Evolutionary conservation across 2,329 filamentous ascomycete species (phyloP).

Genomic region (Aspergillus clavatus): DNA sequence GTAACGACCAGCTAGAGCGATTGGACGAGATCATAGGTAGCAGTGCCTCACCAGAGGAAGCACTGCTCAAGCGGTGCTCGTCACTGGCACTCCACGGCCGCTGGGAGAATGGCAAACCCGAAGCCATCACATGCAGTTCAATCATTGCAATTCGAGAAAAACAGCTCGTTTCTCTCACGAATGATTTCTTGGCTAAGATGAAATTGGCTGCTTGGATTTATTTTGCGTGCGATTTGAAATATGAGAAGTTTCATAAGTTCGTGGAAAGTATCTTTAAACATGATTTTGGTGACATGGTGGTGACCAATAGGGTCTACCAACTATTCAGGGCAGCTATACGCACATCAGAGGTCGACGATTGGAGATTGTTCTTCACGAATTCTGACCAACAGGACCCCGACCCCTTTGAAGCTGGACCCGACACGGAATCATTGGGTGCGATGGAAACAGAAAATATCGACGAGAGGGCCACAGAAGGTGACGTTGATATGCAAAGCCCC

Average conservation of each 20-base stretch:
- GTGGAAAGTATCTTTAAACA: constrained; percentile 22
- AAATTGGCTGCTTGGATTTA: constrained; percentile 30
- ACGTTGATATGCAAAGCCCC: background rate
- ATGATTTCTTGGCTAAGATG: constrained; percentile 21
- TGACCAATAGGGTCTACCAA: constrained; percentile 19
- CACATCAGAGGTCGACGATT: constrained; percentile 22
- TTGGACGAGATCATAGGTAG: constrained; percentile 45
- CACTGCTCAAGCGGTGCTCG: constrained; percentile 47
- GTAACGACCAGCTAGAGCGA: constrained; percentile 31
- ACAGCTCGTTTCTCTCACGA: constrained; percentile 20
- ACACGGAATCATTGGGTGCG: background rate
- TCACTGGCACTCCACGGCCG: constrained; percentile 29
- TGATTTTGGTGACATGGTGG: constrained; percentile 26
- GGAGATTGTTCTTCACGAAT: constrained; percentile 25
- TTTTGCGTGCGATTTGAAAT: constrained; percentile 16
- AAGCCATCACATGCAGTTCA: constrained; percentile 27
- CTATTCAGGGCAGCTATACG: constrained; percentile 18
- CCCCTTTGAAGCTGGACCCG: background rate
- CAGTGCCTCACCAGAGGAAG: constrained; percentile 48
- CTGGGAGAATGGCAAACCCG: constrained; percentile 25
- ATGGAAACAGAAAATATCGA: background rate
- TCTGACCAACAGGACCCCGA: background rate
- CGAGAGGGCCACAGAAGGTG: background rate
- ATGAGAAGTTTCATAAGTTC: constrained; percentile 27
- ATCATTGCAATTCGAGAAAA: constrained; percentile 24